Evolutionary conservation across 1,284 basidiomycete genomes (phyloP), one percentile per base, ranked within the genome.

Genomic region (Malassezia caprae): DNA sequence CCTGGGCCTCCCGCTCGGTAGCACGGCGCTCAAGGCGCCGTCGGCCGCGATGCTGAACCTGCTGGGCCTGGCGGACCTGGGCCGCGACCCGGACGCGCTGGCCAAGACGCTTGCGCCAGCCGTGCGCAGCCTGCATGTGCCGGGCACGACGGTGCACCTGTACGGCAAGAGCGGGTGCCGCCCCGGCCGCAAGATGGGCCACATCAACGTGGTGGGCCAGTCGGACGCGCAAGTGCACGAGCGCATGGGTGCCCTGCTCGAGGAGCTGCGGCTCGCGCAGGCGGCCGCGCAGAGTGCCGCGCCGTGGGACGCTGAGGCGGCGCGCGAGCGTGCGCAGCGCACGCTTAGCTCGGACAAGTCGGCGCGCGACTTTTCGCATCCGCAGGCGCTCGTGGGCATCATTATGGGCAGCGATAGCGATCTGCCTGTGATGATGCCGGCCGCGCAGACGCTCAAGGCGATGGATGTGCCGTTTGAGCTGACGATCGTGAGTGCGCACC

Each of bases 381-480:
- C 78, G 0, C 79, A 83, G 51, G 90, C 93, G 5, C 80, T 96
- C 8, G 88, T 96, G 0, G 87, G 88, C 1, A 82, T 99, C 63
- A 90, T 99, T 76, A 98, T 98, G 94, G 93, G 93, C 40, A 94
- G 90, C 6, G 94, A 98, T 76, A 94, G 90, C n/a, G 93, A 98
- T 74, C 78, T 99, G 31, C 87, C 88, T 2, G 84, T 85, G 17
- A 94, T 99, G 87, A 81, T 88, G 10, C 84, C 88, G 5, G 89
- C 89, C 2, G 88, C 93, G 0, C 82, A 81, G 51, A 84, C 94
- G 50, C 82, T 98, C 37, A 84, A 88, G 67, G 78, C 78, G 35
- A 94, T 96, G 76, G 73, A 77, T 13, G 79, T 96, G 26, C 88
- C 93, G 0, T 94, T 89, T 77, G 94, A 98, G 75, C 79, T 98